Conservation (phyloP, 192 early-diverging fungal species). For the Entomortierella chlamydospora region DNA sequence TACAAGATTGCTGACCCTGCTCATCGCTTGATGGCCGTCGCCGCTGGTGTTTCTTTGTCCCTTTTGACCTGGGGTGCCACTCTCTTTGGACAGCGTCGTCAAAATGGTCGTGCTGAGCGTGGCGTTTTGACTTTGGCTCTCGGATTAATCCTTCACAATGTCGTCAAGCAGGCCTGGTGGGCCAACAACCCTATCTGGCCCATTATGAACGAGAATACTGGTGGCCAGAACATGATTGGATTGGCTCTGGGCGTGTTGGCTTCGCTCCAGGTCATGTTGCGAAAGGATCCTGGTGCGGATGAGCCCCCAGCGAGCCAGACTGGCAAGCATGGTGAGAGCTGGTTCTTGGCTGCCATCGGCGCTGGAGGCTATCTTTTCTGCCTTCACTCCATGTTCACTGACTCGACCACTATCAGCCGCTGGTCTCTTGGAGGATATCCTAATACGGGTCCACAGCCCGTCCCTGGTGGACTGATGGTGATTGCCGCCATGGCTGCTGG, state of each 20-base stretch:
- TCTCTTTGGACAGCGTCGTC: constrained; percentile 65
- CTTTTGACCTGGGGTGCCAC: constrained; percentile 67
- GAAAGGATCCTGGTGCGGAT: constrained; percentile 42
- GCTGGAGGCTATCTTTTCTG: constrained; percentile 76
- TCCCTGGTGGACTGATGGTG: constrained; percentile 76
- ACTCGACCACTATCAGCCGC: constrained; percentile 78
- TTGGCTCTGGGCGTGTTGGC: constrained; percentile 72
- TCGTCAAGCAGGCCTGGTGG: constrained; percentile 80
- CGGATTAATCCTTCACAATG: constrained; percentile 74
- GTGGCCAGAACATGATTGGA: constrained; percentile 77
- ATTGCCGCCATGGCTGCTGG: constrained; percentile 70
- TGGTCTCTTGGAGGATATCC: constrained; percentile 84
- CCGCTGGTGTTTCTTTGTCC: constrained; percentile 67
- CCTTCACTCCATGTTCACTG: constrained; percentile 81
- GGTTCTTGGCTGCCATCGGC: constrained; percentile 66
- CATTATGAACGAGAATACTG: constrained; percentile 80
- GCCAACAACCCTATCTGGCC: constrained; percentile 87
- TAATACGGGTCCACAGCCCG: constrained; percentile 76
- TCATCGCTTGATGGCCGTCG: constrained; percentile 67
- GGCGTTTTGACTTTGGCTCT: constrained; percentile 73
- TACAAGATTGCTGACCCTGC: constrained; percentile 70
- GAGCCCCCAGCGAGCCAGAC: constrained; percentile 25
- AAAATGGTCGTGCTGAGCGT: constrained; percentile 69
- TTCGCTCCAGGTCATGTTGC: constrained; percentile 64
- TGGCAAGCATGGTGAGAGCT: constrained; percentile 44